These are phyloP conservation scores for Lyophyllum decastes DNA, from an alignment of 768 basidiomycete genomes.

Conservation along the genomic window DNA sequence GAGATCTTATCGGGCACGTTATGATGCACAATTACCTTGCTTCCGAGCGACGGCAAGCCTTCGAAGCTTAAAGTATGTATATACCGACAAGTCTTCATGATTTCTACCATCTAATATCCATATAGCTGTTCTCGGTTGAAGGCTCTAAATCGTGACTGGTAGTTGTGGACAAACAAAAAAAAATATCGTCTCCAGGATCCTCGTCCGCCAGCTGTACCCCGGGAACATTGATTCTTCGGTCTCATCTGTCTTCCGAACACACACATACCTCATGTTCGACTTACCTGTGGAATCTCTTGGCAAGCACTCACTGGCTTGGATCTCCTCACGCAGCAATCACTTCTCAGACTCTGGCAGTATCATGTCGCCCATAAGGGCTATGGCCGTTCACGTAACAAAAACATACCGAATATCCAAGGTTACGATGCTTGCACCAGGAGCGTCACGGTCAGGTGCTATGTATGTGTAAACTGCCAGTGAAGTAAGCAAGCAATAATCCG, in stretches of 20 bases:
- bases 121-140: no score
- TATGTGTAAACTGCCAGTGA: no score
- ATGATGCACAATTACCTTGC: no score
- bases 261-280: neutral
- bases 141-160: no score
- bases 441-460: no score
- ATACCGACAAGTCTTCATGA: slow-evolving; percentile 1
- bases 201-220: no score
- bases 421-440: neutral
- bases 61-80: no score
- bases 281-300: neutral
- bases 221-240: neutral
- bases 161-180: no score
- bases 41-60: neutral
- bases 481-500: neutral
- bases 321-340: neutral
- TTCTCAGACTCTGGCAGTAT: neutral
- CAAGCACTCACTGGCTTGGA: neutral
- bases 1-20: slow-evolving; percentile 13
- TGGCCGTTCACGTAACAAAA: neutral
- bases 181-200: no score
- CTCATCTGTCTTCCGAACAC: neutral
- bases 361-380: neutral
- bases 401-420: neutral
- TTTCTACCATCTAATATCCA: neutral